These are phyloP conservation scores for Annulohypoxylon maeteangense DNA, from an alignment of 495 filamentous ascomycete species.

Conservation along the genomic window DNA sequence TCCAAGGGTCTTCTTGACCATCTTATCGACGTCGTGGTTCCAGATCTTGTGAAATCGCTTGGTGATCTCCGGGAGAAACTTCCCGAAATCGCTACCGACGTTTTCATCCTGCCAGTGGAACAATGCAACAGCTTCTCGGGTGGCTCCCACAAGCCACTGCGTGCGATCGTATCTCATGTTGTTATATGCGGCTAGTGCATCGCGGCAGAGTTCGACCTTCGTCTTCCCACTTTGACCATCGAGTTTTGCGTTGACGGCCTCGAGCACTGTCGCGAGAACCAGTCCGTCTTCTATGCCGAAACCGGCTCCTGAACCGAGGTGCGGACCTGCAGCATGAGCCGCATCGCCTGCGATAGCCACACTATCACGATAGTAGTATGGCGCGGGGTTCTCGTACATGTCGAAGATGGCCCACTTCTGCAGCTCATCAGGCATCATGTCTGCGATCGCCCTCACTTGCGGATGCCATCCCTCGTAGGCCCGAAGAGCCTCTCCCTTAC, in stretches of 20 bases:
- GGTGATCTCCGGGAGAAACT: conserved; percentile 47
- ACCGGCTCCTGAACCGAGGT: conserved; percentile 66
- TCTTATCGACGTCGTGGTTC: conserved; percentile 52
- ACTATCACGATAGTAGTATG: conserved; percentile 51
- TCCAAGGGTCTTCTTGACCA: conserved; percentile 38
- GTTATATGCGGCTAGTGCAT: conserved; percentile 54
- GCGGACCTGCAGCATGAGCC: conserved; percentile 54
- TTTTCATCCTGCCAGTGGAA: conserved; percentile 54
- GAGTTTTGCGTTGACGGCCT: conserved; percentile 37
- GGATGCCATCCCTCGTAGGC: conserved; percentile 55
- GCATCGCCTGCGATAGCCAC: conserved; percentile 63
- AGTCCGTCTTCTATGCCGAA: conserved; percentile 66
- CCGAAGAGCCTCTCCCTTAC: conserved; percentile 44
- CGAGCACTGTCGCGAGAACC: conserved; percentile 55
- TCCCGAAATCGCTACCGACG: conserved; percentile 44
- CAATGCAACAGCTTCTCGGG: conserved; percentile 50
- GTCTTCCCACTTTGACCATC: neutral
- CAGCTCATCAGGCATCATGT: conserved; percentile 56
- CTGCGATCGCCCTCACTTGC: conserved; percentile 51
- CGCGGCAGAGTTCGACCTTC: conserved; percentile 37
- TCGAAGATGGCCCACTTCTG: conserved; percentile 70
- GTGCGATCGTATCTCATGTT: conserved; percentile 51
- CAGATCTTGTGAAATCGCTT: conserved; percentile 52
- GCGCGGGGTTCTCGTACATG: conserved; percentile 55
- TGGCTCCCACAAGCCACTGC: conserved; percentile 50